Evolutionary conservation across 1,284 basidiomycete genomes (phyloP).

Genomic region (Taiwanofungus camphoratus): DNA sequence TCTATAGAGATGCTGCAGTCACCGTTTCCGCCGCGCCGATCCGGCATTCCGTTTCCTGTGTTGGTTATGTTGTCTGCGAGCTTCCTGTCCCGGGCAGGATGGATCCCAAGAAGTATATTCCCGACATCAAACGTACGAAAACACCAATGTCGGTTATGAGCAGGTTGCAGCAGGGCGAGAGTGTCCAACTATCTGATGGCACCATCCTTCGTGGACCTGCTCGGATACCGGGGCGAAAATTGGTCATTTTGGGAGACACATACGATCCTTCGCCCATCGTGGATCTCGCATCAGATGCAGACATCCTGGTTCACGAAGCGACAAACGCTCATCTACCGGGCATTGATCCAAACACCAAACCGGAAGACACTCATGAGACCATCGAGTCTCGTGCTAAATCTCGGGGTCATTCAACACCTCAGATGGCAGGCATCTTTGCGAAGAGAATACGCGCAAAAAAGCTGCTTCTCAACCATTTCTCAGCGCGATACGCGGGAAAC

Average conservation of each 20-base stretch:
- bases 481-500: conserved; percentile 40
- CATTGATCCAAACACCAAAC: conserved; percentile 51
- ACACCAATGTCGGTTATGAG: conserved; percentile 72
- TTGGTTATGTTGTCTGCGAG: conserved; percentile 82
- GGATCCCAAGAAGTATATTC: conserved; percentile 57
- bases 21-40: conserved; percentile 84
- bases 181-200: conserved; percentile 73
- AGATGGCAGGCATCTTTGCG: conserved; percentile 86
- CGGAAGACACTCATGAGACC: conserved; percentile 50
- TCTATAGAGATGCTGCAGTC: conserved; percentile 56
- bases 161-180: conserved; percentile 61
- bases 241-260: conserved; percentile 80
- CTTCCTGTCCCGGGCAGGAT: conserved; percentile 74
- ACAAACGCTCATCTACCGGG: conserved; percentile 87
- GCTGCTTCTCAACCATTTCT: conserved; percentile 86
- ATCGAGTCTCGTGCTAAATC: conserved; percentile 67
- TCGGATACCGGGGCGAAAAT: conserved; percentile 61
- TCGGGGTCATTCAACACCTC: conserved; percentile 89
- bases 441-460: conserved; percentile 56
- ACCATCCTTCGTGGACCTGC: conserved; percentile 70
- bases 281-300: conserved; percentile 52
- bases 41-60: conserved; percentile 73
- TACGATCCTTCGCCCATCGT: conserved; percentile 66
- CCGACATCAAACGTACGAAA: conserved; percentile 62
- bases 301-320: conserved; percentile 80